Evolutionary conservation across 345 rosid species (phyloP).

Genomic region (Erodium maritimum): DNA sequence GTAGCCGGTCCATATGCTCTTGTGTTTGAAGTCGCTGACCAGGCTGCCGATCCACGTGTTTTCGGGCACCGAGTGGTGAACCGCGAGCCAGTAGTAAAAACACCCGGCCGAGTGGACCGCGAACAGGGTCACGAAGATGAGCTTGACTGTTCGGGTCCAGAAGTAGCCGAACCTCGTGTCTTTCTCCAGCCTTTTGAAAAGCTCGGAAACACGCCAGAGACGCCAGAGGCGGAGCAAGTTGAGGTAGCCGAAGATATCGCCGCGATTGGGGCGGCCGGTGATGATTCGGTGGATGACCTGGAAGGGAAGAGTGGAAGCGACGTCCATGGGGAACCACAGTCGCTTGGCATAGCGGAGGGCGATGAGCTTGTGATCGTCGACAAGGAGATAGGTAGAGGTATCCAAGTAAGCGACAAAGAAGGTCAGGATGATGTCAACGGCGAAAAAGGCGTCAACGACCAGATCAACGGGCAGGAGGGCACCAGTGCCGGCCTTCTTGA

Average conservation of each 20-base stretch:
- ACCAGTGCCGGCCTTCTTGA: conserved; percentile 40
- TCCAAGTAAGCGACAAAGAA: conserved; percentile 76
- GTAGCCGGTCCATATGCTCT: conserved; percentile 57
- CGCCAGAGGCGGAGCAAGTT: conserved; percentile 88
- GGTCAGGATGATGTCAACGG: conserved; percentile 65
- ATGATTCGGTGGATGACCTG: conserved; percentile 43
- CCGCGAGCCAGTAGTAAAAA: conserved; percentile 71
- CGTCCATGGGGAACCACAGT: conserved; percentile 62
- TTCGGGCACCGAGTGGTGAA: conserved; percentile 45
- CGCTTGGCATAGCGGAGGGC: conserved; percentile 68
- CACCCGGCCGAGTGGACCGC: conserved; percentile 81
- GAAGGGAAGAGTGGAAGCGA: conserved; percentile 68
- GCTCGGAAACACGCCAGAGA: conserved; percentile 64
- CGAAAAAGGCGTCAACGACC: conserved; percentile 66
- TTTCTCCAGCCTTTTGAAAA: conserved; percentile 91
- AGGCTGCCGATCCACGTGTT: conserved; percentile 59
- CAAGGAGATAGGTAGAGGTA: conserved; percentile 53
- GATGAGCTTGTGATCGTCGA: conserved; percentile 56
- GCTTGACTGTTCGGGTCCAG: conserved; percentile 78
- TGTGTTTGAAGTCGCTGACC: conserved; percentile 62
- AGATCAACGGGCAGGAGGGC: conserved; percentile 47
- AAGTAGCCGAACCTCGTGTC: conserved; percentile 79
- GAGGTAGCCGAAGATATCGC: conserved; percentile 49
- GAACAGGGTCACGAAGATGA: conserved; percentile 57
- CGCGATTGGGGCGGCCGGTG: conserved; percentile 22